phyloP scores from a whole-genome alignment of 257 asterid species.

The Handroanthus guayacan region DNA sequence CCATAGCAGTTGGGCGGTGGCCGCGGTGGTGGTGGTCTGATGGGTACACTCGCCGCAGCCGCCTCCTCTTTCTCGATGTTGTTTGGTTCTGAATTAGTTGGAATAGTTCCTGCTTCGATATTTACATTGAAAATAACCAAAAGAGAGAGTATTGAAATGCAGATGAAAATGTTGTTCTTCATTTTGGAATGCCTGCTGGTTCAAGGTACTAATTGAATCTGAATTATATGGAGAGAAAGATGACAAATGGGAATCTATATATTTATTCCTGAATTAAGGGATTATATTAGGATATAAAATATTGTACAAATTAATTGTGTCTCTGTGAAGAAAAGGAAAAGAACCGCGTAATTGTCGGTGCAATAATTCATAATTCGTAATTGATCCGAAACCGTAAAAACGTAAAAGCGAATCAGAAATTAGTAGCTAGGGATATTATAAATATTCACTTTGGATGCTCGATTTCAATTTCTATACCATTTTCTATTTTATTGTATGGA shows the following conservation, averaged over 20 bases:
- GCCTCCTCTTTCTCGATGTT: not conserved
- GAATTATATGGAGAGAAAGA: not conserved
- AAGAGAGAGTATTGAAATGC: not conserved
- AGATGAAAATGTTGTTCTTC: not conserved
- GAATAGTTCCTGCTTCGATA: not conserved
- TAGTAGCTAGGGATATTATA: too few relatives aligned
- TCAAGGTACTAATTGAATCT: not conserved
- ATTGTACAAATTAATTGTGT: not conserved
- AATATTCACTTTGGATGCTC: too few relatives aligned
- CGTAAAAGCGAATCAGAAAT: too few relatives aligned
- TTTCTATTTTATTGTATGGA: too few relatives aligned
- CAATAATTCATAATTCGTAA: too few relatives aligned
- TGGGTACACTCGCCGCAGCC: too few relatives aligned
- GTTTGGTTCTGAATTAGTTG: not conserved
- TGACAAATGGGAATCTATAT: not conserved
- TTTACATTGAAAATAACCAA: not conserved
- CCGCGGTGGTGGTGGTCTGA: slow-evolving; percentile 4
- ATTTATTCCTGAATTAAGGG: not conserved
- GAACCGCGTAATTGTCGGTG: not conserved
- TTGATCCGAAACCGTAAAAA: too few relatives aligned
- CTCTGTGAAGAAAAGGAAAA: not conserved
- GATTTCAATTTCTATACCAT: too few relatives aligned
- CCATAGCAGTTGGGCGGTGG: slow-evolving; percentile 18
- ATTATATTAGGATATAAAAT: not conserved
- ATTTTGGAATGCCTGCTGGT: not conserved